Conservation (phyloP, 306 rosid genomes). For the Castanospermum australe region DNA sequence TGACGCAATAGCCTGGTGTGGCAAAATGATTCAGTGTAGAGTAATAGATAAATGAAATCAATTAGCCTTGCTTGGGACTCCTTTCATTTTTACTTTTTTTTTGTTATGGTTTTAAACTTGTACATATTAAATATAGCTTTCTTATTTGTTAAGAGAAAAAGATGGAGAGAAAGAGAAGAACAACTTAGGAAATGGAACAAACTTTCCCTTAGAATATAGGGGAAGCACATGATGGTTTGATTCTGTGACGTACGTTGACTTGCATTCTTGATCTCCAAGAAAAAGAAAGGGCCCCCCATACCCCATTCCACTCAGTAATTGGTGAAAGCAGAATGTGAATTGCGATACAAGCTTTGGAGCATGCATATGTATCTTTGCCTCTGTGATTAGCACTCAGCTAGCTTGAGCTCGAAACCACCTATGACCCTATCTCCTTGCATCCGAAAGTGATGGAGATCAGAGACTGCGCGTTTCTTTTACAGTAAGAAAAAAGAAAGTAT, state of each 20-base stretch:
- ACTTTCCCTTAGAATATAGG: neutral
- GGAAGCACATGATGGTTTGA: neutral
- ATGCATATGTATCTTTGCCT: neutral
- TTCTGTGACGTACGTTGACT: neutral
- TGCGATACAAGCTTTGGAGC: neutral
- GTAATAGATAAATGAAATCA: neutral
- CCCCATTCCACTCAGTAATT: neutral
- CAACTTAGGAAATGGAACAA: neutral
- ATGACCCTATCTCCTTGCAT: neutral
- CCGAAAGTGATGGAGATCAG: neutral
- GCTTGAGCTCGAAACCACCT: neutral
- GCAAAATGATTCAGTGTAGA: neutral
- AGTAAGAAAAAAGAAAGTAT: neutral
- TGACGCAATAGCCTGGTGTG: neutral
- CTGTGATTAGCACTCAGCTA: neutral
- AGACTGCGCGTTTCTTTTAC: neutral
- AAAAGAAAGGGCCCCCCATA: neutral
- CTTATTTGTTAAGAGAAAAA: neutral
- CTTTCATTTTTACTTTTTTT: neutral
- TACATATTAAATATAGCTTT: too few relatives aligned
- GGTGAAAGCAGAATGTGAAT: neutral
- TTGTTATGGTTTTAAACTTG: neutral
- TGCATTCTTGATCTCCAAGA: slow-evolving; percentile 18
- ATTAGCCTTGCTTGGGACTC: neutral
- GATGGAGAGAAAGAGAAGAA: neutral